A percentile compares a stretch with the other conserved stretches of the same genome.
These are phyloP conservation scores for Penicillium sp. DNA, from an alignment of 2,329 filamentous ascomycete genomes.

Conservation along the genomic window DNA sequence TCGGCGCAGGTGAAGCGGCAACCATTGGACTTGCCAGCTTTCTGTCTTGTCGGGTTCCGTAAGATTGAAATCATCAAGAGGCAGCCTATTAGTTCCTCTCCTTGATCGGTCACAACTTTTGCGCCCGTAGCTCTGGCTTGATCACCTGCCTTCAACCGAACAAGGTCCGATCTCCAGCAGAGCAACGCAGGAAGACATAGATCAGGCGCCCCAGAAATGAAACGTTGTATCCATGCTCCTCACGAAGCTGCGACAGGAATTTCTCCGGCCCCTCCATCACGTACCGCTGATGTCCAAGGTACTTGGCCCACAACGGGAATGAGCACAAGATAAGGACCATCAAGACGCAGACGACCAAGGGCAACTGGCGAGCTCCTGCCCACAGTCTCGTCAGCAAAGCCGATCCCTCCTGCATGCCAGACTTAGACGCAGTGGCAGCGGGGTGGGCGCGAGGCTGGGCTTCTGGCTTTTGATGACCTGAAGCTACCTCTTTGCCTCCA, in stretches of 20 bases:
- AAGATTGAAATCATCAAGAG: too few relatives aligned
- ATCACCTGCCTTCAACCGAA: constrained; percentile 4
- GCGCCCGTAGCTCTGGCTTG: too few relatives aligned
- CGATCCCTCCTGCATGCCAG: constrained; percentile 1
- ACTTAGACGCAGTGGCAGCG: neutral
- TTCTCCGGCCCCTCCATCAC: neutral
- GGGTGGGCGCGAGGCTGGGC: neutral
- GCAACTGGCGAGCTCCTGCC: neutral
- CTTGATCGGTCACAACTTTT: too few relatives aligned
- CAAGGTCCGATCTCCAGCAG: constrained; percentile 3
- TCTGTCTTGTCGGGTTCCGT: too few relatives aligned
- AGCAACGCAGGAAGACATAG: constrained; percentile 1
- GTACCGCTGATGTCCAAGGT: neutral
- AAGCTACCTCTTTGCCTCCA: neutral
- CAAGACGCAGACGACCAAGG: neutral
- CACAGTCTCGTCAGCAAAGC: neutral
- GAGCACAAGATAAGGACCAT: neutral
- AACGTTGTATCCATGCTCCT: neutral
- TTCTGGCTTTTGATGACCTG: constrained; percentile 5
- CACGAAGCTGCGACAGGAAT: constrained; percentile 3
- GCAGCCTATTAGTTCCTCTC: too few relatives aligned
- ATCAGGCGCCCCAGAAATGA: neutral
- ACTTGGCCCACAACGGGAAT: neutral
- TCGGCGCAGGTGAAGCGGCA: too few relatives aligned
- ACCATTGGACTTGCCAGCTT: too few relatives aligned